Conservation (phyloP, 257 asterid species). For the Capsicum chinense region DNA sequence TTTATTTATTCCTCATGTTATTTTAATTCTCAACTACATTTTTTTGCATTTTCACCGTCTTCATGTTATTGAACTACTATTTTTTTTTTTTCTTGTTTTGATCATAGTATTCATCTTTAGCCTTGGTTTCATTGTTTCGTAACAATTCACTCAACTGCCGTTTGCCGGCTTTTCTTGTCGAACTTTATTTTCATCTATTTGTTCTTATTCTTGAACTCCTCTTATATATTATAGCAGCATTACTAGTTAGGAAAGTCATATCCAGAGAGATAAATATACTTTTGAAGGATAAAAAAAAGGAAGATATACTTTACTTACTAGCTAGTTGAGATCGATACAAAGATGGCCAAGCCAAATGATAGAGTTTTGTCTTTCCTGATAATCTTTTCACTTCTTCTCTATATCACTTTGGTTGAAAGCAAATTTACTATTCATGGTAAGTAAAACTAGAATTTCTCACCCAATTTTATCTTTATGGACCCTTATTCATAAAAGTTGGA, state of each 20-base stretch:
- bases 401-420: constrained; percentile 29
- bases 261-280: not conserved
- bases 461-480: not conserved
- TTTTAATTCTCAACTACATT: too few relatives aligned
- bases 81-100: not conserved
- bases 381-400: constrained; percentile 31
- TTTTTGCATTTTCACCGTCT: too few relatives aligned
- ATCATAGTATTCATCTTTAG: not conserved
- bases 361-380: constrained; percentile 25
- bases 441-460: not conserved
- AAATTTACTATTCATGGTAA: constrained; percentile 7
- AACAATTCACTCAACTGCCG: not conserved
- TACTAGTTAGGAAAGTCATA: not conserved
- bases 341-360: constrained; percentile 44
- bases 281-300: not conserved
- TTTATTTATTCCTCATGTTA: too few relatives aligned
- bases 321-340: not conserved
- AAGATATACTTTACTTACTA: not conserved
- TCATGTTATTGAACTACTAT: not conserved
- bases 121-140: not conserved
- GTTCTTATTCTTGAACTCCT: not conserved
- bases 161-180: constrained; percentile 9
- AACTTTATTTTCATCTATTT: not conserved
- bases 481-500: not conserved
- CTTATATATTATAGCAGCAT: not conserved